Conservation (phyloP, 768 basidiomycete genomes). For the Cystobasidium onofrii region DNA sequence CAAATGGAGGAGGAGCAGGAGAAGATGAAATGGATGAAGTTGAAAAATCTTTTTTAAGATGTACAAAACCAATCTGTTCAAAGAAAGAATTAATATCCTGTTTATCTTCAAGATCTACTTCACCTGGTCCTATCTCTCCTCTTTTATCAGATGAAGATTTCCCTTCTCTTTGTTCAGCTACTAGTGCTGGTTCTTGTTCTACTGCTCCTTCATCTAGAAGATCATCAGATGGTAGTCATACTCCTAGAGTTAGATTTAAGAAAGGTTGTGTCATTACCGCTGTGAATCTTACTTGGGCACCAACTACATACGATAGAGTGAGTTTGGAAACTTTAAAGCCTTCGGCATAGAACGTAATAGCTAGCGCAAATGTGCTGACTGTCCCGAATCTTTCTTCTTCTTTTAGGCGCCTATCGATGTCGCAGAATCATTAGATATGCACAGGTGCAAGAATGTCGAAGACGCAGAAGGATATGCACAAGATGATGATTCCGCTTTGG, state of each 20-base stretch:
- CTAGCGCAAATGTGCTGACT: too few species aligned
- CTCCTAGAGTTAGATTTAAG: slow-evolving; percentile 23
- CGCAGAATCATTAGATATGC: slow-evolving; percentile 26
- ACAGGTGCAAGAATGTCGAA: slow-evolving; percentile 21
- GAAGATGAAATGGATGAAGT: slow-evolving; percentile 15
- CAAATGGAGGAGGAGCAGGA: background rate
- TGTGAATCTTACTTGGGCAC: slow-evolving; percentile 26
- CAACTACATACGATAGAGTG: slow-evolving; percentile 23
- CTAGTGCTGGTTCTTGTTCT: background rate
- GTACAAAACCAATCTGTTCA: slow-evolving; percentile 12
- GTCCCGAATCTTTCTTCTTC: too few species aligned
- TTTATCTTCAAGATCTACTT: slow-evolving; percentile 13
- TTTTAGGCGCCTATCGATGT: slow-evolving; percentile 25
- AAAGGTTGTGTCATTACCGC: slow-evolving; percentile 26
- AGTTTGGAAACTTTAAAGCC: background rate
- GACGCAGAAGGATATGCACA: background rate
- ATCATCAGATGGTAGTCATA: background rate
- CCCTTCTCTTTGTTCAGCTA: slow-evolving; percentile 8
- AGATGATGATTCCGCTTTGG: background rate
- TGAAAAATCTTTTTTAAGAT: slow-evolving; percentile 16
- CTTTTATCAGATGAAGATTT: slow-evolving; percentile 27
- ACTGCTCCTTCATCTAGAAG: slow-evolving; percentile 9
- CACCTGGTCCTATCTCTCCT: slow-evolving; percentile 26
- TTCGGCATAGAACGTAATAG: too few species aligned
- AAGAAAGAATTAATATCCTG: slow-evolving; percentile 19